phyloP scores from a whole-genome alignment of 805 yeast genomes.

The Metschnikowia hibisci region DNA sequence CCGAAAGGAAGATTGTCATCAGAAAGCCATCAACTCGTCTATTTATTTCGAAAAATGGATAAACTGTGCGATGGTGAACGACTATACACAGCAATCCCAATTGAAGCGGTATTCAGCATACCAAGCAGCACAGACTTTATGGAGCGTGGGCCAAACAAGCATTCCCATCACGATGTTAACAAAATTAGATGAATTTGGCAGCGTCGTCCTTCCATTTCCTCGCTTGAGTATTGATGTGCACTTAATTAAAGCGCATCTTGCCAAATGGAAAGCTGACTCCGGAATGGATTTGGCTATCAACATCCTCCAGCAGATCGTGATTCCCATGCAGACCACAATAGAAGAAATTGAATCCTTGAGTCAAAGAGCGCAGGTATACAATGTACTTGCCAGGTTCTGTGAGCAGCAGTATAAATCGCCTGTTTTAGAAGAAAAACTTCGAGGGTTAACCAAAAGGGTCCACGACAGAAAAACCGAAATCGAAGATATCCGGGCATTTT shows the following conservation, averaged over 20 bases:
- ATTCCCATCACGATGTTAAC: conserved; percentile 56
- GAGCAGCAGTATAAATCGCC: conserved; percentile 54
- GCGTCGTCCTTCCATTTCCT: conserved; percentile 16
- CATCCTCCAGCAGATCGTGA: conserved; percentile 56
- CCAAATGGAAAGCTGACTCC: conserved; percentile 70
- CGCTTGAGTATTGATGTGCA: conserved; percentile 19
- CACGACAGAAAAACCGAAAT: conserved; percentile 44
- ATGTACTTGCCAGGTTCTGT: conserved; percentile 69
- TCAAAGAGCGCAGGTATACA: conserved; percentile 46
- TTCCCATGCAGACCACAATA: conserved; percentile 34
- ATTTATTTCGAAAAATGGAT: conserved; percentile 41
- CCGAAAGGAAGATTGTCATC: conserved; percentile 34
- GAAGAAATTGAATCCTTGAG: conserved; percentile 12
- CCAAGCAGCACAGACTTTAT: conserved; percentile 57
- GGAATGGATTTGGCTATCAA: conserved; percentile 60
- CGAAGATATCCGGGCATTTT: conserved; percentile 44
- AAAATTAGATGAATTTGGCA: conserved; percentile 14
- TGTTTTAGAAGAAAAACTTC: conserved; percentile 42
- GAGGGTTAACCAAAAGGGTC: conserved; percentile 38
- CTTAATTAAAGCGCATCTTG: conserved; percentile 43
- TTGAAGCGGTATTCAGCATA: conserved; percentile 15
- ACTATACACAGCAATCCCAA: conserved; percentile 11
- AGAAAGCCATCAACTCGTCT: conserved; percentile 49
- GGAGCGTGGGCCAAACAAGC: conserved; percentile 57
- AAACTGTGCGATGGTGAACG: conserved; percentile 7